Evolutionary conservation across 257 asterid genomes (phyloP).

Genomic region (Solanum neorickii): DNA sequence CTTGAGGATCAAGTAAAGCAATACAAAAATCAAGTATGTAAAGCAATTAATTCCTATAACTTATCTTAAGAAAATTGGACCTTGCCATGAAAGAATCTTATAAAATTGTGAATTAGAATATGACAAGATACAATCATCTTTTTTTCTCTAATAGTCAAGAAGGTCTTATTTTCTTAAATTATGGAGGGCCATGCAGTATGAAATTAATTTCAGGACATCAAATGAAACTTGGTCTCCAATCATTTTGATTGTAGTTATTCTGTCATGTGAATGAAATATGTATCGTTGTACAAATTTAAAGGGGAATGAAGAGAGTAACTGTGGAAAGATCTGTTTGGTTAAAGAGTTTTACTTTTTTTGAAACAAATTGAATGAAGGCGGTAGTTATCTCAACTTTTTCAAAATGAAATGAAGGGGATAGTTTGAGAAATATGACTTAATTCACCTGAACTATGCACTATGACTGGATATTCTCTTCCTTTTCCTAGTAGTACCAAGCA

Average conservation of each 20-base stretch:
- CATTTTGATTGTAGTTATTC: background rate
- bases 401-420: background rate
- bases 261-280: background rate
- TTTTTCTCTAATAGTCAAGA: background rate
- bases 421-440: background rate
- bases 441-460: background rate
- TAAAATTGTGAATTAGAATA: background rate
- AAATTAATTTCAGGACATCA: background rate
- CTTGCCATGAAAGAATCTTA: background rate
- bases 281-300: background rate
- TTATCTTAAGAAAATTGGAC: background rate
- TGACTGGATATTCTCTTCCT: background rate
- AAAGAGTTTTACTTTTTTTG: background rate
- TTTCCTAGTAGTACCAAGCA: background rate
- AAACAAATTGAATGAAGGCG: background rate
- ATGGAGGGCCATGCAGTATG: background rate
- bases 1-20: background rate
- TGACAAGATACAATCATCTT: background rate
- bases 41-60: background rate
- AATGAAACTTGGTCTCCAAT: background rate
- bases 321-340: background rate
- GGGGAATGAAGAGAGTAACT: background rate
- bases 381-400: background rate
- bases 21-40: background rate
- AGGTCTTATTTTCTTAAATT: background rate